These are phyloP conservation scores for Solanum pinnatisectum DNA, from an alignment of 257 asterid genomes.

Conservation along the genomic window DNA sequence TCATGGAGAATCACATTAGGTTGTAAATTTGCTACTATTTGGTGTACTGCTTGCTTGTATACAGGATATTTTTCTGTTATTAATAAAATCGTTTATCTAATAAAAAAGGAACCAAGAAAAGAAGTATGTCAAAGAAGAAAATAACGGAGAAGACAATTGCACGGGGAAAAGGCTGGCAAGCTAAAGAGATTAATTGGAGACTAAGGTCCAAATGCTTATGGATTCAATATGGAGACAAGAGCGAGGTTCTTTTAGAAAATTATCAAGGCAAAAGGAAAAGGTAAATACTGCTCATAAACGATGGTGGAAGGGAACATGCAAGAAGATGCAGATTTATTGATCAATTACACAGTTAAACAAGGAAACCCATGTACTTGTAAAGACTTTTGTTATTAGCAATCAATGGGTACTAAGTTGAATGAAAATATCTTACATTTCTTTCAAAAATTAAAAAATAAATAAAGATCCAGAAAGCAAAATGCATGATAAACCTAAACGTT, in stretches of 20 bases:
- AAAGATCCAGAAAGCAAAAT: not conserved
- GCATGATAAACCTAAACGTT: not conserved
- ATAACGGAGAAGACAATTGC: not conserved
- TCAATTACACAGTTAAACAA: not conserved
- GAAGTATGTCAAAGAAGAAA: not conserved
- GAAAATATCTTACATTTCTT: not conserved
- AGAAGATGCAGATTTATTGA: not conserved
- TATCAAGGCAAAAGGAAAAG: not conserved
- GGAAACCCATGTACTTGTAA: not conserved
- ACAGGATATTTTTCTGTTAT: not conserved
- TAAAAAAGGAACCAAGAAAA: not conserved
- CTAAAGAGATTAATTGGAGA: not conserved
- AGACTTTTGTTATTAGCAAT: not conserved
- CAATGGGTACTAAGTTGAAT: not conserved
- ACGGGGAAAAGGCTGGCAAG: not conserved
- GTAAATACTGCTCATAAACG: not conserved
- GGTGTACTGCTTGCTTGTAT: not conserved
- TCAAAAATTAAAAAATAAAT: not conserved
- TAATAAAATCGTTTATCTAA: not conserved
- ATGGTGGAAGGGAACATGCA: not conserved
- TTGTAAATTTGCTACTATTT: not conserved
- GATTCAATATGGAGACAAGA: not conserved
- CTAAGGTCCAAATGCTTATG: not conserved
- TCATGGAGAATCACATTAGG: not conserved
- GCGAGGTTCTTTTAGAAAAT: not conserved